These are phyloP conservation scores for Casuarina equisetifolia DNA, from an alignment of 306 rosid genomes.

Conservation along the genomic window DNA sequence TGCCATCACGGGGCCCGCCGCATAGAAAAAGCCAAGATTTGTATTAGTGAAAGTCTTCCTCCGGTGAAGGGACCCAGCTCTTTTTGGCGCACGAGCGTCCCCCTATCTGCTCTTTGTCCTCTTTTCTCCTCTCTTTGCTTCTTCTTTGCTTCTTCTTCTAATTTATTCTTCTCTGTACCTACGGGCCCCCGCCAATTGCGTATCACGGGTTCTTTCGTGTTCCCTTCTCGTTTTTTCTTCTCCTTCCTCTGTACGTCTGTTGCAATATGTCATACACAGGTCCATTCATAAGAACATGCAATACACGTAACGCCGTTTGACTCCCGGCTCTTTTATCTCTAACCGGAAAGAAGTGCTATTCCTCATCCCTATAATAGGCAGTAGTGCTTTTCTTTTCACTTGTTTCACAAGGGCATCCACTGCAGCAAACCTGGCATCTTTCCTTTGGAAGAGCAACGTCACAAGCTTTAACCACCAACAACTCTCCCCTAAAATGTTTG, in stretches of 20 bases:
- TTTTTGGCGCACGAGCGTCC: constrained; percentile 5
- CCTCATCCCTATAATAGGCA: too few relatives aligned
- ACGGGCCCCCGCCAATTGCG: not conserved
- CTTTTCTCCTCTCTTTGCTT: too few relatives aligned
- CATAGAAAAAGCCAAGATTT: not conserved
- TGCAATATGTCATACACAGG: too few relatives aligned
- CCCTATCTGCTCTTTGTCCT: not conserved
- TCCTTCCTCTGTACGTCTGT: too few relatives aligned
- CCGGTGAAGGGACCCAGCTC: not conserved
- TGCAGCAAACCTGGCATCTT: too few relatives aligned
- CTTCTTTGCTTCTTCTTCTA: too few relatives aligned
- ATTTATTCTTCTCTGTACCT: too few relatives aligned
- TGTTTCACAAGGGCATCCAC: too few relatives aligned
- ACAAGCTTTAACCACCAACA: too few relatives aligned
- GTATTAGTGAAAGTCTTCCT: not conserved
- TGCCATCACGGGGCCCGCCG: not conserved
- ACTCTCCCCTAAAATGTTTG: too few relatives aligned
- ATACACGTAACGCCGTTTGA: not conserved
- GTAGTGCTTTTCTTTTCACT: too few relatives aligned
- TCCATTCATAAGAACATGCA: not conserved
- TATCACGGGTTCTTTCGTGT: not conserved
- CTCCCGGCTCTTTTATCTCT: not conserved
- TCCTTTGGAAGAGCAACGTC: too few relatives aligned
- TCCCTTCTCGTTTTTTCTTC: not conserved
- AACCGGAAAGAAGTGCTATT: not conserved